Conservation (phyloP, 2,329 filamentous ascomycete genomes). For the Pyrenochaeta sp. region DNA sequence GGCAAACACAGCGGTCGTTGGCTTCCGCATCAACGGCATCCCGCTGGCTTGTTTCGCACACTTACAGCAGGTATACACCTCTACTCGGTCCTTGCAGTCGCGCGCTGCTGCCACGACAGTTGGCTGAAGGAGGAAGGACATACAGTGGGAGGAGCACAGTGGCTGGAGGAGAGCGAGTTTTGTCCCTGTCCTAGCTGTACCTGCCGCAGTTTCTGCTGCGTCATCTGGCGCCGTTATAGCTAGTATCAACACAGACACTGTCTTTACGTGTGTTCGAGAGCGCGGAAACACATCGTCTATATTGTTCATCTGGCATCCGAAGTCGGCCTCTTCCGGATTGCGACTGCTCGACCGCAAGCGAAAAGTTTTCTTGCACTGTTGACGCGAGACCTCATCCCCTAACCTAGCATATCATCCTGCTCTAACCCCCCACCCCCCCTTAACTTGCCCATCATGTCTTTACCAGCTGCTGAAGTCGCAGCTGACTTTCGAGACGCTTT, state of each 20-base stretch:
- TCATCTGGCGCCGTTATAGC: constrained; percentile 52
- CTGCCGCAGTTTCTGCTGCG: constrained; percentile 43
- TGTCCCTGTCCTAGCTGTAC: constrained; percentile 44
- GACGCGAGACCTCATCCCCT: constrained; percentile 32
- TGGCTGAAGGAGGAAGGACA: constrained; percentile 42
- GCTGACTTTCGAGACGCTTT: constrained; percentile 94
- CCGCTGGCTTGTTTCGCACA: constrained; percentile 11
- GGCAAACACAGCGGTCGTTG: neutral
- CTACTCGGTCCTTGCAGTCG: constrained; percentile 19
- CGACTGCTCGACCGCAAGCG: constrained; percentile 34
- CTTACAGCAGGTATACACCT: constrained; percentile 12
- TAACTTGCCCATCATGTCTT: constrained; percentile 66
- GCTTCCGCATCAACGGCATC: constrained; percentile 6
- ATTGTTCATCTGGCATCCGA: constrained; percentile 41
- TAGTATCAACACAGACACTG: constrained; percentile 59
- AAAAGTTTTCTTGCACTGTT: constrained; percentile 28
- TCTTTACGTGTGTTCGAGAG: constrained; percentile 50
- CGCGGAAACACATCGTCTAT: constrained; percentile 52
- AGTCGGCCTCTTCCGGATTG: constrained; percentile 36
- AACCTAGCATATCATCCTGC: constrained; percentile 29
- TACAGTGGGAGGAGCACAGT: constrained; percentile 41
- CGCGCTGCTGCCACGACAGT: constrained; percentile 26
- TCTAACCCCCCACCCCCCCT: constrained; percentile 20
- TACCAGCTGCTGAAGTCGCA: constrained; percentile 82
- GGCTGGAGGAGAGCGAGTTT: constrained; percentile 44